phyloP scores from a whole-genome alignment of 2,329 filamentous ascomycete species.

The Monosporascus sp. region DNA sequence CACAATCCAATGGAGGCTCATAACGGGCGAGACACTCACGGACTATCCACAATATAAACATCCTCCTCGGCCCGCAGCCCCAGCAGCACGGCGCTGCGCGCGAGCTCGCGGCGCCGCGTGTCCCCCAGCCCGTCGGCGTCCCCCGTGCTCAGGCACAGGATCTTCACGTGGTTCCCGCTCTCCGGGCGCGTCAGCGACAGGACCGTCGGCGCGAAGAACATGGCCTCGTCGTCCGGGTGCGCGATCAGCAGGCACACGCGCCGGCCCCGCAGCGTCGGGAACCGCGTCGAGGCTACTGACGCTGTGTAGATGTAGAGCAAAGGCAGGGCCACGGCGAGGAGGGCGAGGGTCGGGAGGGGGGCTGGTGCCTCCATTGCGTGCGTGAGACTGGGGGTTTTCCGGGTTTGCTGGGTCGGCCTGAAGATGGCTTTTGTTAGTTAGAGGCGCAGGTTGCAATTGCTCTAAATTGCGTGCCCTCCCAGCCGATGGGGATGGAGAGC shows the following conservation, averaged over 20 bases:
- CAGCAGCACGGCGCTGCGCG: slow-evolving; percentile 71
- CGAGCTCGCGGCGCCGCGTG: slow-evolving; percentile 75
- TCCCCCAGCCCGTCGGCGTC: slow-evolving; percentile 84
- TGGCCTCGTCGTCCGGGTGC: slow-evolving; percentile 97
- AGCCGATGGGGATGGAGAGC: too few species aligned
- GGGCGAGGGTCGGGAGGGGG: slow-evolving; percentile 23
- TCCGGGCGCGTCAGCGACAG: slow-evolving; percentile 76
- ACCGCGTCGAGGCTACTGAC: slow-evolving; percentile 41
- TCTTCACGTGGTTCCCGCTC: slow-evolving; percentile 86
- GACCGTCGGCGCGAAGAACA: slow-evolving; percentile 95
- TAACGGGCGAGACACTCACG: slow-evolving; percentile 42
- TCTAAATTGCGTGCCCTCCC: too few species aligned
- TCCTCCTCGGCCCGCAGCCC: slow-evolving; percentile 73
- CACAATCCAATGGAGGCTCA: neutral
- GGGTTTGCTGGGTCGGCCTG: too few species aligned
- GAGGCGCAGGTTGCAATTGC: too few species aligned
- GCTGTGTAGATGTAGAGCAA: slow-evolving; percentile 50
- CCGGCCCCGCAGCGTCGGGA: slow-evolving; percentile 72
- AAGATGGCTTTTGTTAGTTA: too few species aligned
- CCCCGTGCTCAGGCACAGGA: slow-evolving; percentile 85
- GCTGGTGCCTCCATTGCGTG: slow-evolving; percentile 8
- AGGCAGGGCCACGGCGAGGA: slow-evolving; percentile 38
- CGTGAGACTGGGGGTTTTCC: too few species aligned
- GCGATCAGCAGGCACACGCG: slow-evolving; percentile 90
- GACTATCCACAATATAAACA: slow-evolving; percentile 79